Base-by-base conservation (phyloP, 768 basidiomycete species). In the Russula vinacea region DNA sequence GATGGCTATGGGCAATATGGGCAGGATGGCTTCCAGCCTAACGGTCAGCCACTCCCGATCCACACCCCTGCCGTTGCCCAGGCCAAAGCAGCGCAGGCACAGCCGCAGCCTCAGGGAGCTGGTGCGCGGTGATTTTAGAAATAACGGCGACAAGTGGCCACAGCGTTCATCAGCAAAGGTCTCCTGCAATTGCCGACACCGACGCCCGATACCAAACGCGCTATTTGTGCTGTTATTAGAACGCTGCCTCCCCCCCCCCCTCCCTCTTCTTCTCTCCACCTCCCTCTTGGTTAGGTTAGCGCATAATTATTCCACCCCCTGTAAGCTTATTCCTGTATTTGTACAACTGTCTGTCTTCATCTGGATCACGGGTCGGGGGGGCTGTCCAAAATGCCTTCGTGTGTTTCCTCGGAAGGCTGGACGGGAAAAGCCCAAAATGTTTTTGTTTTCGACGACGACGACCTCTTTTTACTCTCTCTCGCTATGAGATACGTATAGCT, bases 21-120 rank as follows among this genome's bases (percentile, higher is more conserved):
- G 44, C 13, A 39, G 56, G n/a, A 57, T 60, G 53, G 32, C 59
- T 60, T 60, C 32, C 54, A 33, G 22, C 54, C 39, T 24, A 54
- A 49, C 52, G 63, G 45, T 5, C 58, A 58, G 22, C 45, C 26
- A 45, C 29, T 37, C 35, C 10, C 39, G 14, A 33, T 65, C 16
- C 22, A 14, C 10, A 39, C 37, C 0, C 26, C 35, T 17, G 26
- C 45, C 8, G 40, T 39, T 10, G 57, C 52, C 3, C 54, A 62
- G 37, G 60, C 17, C 47, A 55, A 65, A n/a, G 62, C 55, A 11
- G 55, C 63, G 5, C 62, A 60, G 2, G 54, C 49, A 0, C 67
- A 69, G 9, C 52, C 70, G 6, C 68, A 72, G 22, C 49, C 55
- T 9, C 68, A 70, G 44, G 63, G 63, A 10, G 53, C 63, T 16